Evolutionary conservation across 345 rosid genomes (phyloP), one percentile per base, ranked within the genome.

Genomic region (Excoecaria cochinchinensis): DNA sequence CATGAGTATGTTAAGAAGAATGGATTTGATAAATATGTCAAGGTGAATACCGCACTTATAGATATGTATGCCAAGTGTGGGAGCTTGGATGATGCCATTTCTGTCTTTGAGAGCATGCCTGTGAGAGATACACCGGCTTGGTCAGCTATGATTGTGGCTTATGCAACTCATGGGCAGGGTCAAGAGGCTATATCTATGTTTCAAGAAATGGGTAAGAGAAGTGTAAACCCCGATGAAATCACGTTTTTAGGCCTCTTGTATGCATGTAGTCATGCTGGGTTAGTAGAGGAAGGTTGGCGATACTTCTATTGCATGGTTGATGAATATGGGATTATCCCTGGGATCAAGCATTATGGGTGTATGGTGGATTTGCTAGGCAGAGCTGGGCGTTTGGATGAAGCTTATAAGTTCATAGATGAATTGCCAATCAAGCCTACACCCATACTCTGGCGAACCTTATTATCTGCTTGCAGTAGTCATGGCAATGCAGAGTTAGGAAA

Each of bases 321-420:
- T 22, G 79, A 74, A 19, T 85, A 67, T 50, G 69, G 75, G 53
- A 40, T 87, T 7, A 71, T 65, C 75, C 84, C 82, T 21, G 73
- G 78, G 72, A 73, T 79, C 85, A 85, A 83, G 77, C 90, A 87
- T 50, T 85, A 84, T 17, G 84, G 84, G n/a, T 81, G 88, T 74
- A 77, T 85, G 88, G 85, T 87, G 63, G 90, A 87, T 79, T 85
- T 87, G 24, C 74, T 87, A 50, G 80, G 90, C 70, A 79, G 86
- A 74, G 85, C 82, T 40, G 86, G 88, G 39, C 68, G 75, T 4
- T 52, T 85, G 51, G 65, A 77, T 0, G 87, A 83, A 13, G 86
- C 86, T 6, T 80, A 74, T 24, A 82, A 82, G 36, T 81, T 85
- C 48, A 77, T 81, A 46, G 77, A 75, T 3, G 79, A 69, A 21